Conservation (phyloP, 805 yeast genomes). For the Kregervanrija delftensis region DNA sequence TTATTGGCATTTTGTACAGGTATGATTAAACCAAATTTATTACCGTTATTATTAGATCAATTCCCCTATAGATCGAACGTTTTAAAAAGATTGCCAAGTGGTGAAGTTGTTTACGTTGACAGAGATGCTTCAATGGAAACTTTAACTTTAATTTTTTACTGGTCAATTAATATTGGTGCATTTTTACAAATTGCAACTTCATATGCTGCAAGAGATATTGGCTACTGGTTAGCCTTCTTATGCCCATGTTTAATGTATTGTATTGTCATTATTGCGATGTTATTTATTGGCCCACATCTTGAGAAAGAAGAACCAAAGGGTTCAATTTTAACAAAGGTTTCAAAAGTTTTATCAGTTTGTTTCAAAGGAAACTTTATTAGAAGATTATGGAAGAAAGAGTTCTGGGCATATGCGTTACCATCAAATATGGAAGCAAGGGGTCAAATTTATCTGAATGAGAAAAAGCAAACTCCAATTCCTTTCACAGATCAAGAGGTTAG, state of each 20-base stretch:
- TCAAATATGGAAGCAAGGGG: conserved; percentile 38
- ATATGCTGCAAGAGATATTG: conserved; percentile 43
- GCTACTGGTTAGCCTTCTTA: conserved; percentile 49
- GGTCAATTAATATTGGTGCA: conserved; percentile 51
- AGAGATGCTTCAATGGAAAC: conserved; percentile 35
- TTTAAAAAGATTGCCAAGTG: conserved; percentile 51
- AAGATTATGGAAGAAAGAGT: conserved; percentile 33
- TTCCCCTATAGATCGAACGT: conserved; percentile 55
- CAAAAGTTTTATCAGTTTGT: conserved; percentile 35
- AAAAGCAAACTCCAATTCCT: conserved; percentile 26
- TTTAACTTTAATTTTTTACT: conserved; percentile 40
- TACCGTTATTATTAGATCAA: conserved; percentile 50
- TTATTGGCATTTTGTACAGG: conserved; percentile 43
- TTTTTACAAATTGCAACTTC: conserved; percentile 47
- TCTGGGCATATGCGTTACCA: conserved; percentile 48
- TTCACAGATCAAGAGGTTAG: conserved; percentile 40
- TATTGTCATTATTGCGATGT: conserved; percentile 43
- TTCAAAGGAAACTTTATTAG: conserved; percentile 36
- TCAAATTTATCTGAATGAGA: conserved; percentile 24
- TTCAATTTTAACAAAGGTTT: conserved; percentile 38
- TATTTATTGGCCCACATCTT: conserved; percentile 27
- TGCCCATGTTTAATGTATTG: conserved; percentile 50
- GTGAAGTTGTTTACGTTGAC: conserved; percentile 58
- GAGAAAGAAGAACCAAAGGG: conserved; percentile 33
- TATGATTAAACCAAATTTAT: conserved; percentile 46